A percentile compares a stretch with the other conserved stretches of the same genome.
Conservation (phyloP, 305 asterid genomes). For the Fraxinus angustifolia region DNA sequence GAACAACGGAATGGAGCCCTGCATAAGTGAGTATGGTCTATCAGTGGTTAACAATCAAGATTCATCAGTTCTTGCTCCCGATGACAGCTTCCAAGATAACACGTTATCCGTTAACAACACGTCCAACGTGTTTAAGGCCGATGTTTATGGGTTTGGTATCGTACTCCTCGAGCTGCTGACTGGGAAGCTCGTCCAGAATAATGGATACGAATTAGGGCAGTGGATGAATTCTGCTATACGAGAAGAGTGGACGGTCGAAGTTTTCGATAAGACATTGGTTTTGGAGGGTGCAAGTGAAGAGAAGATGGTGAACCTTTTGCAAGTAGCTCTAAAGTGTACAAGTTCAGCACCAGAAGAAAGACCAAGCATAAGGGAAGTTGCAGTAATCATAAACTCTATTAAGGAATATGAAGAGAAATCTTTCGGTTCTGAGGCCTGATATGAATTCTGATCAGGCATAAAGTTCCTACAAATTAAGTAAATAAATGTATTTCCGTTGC, state of each 20-base stretch:
- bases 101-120: neutral
- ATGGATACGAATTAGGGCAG: conserved; percentile 51
- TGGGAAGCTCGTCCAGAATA: conserved; percentile 50
- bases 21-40: conserved; percentile 67
- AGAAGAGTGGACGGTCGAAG: conserved; percentile 80
- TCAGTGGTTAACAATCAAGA: conserved; percentile 32
- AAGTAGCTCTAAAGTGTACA: conserved; percentile 60
- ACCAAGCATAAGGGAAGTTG: conserved; percentile 51
- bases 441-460: neutral
- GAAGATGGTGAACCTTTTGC: conserved; percentile 59
- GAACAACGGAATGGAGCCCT: conserved; percentile 48
- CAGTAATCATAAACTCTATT: conserved; percentile 42
- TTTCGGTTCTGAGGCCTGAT: conserved; percentile 25
- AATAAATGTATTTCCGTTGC: neutral
- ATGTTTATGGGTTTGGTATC: conserved; percentile 49
- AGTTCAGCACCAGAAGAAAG: conserved; percentile 37
- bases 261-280: conserved; percentile 52
- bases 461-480: neutral
- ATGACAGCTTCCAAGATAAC: conserved; percentile 27
- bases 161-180: conserved; percentile 69
- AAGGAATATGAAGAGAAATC: conserved; percentile 56
- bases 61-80: conserved; percentile 21
- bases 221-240: conserved; percentile 66
- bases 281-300: conserved; percentile 59
- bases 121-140: conserved; percentile 32